These are phyloP conservation scores for Capillidium heterosporum DNA, from an alignment of 371 early-diverging fungal species.

Conservation along the genomic window DNA sequence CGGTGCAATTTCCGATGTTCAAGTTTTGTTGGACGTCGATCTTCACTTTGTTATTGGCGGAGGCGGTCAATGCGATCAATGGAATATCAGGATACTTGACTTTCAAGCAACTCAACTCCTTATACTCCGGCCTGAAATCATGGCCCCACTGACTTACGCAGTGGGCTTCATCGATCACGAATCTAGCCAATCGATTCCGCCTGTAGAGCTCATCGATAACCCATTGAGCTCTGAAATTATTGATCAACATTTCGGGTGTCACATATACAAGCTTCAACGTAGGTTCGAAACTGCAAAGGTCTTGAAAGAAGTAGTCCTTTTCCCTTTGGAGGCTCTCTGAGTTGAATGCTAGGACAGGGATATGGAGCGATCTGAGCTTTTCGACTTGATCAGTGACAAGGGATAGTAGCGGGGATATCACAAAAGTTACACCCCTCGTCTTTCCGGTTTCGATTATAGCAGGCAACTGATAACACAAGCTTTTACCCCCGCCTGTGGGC, in stretches of 20 bases:
- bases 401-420: constrained; percentile 92
- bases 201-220: constrained; percentile 32
- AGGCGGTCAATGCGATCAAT: constrained; percentile 97
- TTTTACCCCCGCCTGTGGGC: constrained; percentile 99
- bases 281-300: constrained; percentile 17
- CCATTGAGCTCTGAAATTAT: constrained; percentile 39
- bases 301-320: constrained; percentile 35
- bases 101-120: background rate
- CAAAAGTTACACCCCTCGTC: constrained; percentile 77
- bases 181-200: constrained; percentile 37
- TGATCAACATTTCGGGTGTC: constrained; percentile 87
- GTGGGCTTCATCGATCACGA: constrained; percentile 98
- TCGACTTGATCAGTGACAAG: constrained; percentile 96
- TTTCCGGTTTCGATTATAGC: constrained; percentile 44
- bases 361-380: constrained; percentile 50
- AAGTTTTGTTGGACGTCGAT: constrained; percentile 49
- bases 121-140: constrained; percentile 65
- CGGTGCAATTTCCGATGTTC: constrained; percentile 40
- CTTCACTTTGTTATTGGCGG: constrained; percentile 87
- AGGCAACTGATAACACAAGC: constrained; percentile 95
- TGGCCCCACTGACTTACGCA: constrained; percentile 97
- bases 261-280: constrained; percentile 63
- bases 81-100: constrained; percentile 42
- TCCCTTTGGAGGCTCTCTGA: constrained; percentile 30
- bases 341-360: constrained; percentile 58